Evolutionary conservation across 148 eudicot species (phyloP).

Genomic region (Rhododendron molle): DNA sequence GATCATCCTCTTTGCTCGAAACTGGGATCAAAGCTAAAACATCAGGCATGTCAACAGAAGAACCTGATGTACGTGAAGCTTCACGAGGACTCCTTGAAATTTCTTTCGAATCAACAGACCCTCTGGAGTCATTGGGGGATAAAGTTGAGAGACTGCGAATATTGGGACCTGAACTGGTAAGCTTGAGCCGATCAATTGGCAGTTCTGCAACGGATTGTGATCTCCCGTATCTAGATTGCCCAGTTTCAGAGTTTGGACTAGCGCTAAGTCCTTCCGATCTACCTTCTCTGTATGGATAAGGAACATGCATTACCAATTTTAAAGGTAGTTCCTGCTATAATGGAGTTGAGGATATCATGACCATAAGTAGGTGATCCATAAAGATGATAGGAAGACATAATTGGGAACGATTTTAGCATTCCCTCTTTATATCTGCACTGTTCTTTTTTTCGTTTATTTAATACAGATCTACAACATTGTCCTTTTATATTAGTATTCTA

Average conservation of each 20-base stretch:
- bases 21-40: slow-evolving; percentile 15
- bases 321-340: neutral
- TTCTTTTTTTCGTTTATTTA: neutral
- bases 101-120: slow-evolving; percentile 17
- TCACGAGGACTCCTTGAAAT: slow-evolving; percentile 22
- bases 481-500: neutral
- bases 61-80: slow-evolving; percentile 33
- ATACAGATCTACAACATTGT: neutral
- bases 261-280: slow-evolving; percentile 27
- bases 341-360: slow-evolving; percentile 29
- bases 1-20: slow-evolving; percentile 13
- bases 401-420: neutral
- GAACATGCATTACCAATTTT: slow-evolving; percentile 2
- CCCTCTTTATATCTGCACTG: neutral
- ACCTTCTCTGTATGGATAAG: slow-evolving; percentile 28
- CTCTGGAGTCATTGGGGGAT: slow-evolving; percentile 4
- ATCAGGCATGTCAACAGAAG: slow-evolving; percentile 23
- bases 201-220: slow-evolving; percentile 30
- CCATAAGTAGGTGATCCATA: slow-evolving; percentile 2
- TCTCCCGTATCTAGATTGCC: slow-evolving; percentile 19
- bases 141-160: slow-evolving; percentile 17
- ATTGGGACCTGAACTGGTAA: neutral
- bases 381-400: neutral
- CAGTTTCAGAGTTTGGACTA: slow-evolving; percentile 30
- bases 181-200: neutral